Base-by-base conservation (phyloP, 331 rosid genomes). In the Erythrophleum ivorense region DNA sequence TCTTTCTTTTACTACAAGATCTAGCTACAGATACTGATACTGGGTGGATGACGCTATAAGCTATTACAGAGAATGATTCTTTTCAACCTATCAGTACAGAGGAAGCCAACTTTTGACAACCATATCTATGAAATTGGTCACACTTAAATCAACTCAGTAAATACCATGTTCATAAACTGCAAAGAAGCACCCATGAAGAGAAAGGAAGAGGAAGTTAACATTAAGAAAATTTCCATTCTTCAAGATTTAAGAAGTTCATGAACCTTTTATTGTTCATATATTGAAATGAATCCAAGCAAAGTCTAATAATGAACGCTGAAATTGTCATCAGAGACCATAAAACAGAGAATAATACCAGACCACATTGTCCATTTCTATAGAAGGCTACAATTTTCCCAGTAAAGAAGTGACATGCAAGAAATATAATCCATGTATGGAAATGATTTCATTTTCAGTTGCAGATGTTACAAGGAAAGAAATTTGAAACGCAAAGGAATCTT, bases 381-480 rank as follows among this genome's bases (percentile, higher is more conserved):
- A 80, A 77, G 18, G 55, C n/a, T 62, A n/a, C 15, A 6, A 5
- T 59, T 60, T 62, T 29, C 10, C 11, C 11, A 24, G 7, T 40
- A 18, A 59, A 74, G 11, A 65, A 29, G 54, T 74, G 52, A 65
- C 5, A 38, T 21, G 76, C 40, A 38, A 46, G 75, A 54, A 86
- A 80, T 68, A 54, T 21, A 40, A 12, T 33, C 59, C 64, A 78
- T 71, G 71, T 31, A 63, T 77, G 49, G 71, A 73, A 36, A 79
- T 57, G 67, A 81, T 71, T 90, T 83, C 91, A 80, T 76, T 86
- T 84, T 79, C 80, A 81, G 40, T 79, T 78, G 82, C 79, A 89
- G 75, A 19, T 79, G 86, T 85, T 80, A 85, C 88, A 85, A 65
- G 76, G 71, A 64, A 82, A 63, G 55, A 52, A 77, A 80, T 59